Conservation (phyloP, 1,284 basidiomycete species). For the Cryptococcus deneoformans region DNA sequence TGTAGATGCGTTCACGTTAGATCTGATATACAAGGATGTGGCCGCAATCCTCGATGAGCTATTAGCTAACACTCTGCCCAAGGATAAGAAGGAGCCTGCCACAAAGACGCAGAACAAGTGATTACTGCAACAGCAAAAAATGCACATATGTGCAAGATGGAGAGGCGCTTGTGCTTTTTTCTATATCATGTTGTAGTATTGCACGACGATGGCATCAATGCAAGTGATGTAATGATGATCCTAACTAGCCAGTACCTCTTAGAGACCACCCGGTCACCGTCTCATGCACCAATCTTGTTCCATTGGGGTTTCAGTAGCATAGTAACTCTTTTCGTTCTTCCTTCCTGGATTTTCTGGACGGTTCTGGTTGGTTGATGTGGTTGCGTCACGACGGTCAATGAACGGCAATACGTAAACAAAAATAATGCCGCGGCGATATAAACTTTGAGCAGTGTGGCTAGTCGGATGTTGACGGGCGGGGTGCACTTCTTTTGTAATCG, state of each 20-base stretch:
- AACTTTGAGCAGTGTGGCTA: background rate
- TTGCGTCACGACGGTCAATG: no score
- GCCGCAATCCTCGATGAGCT: conserved; percentile 33
- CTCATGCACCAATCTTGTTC: no score
- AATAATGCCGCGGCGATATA: no score
- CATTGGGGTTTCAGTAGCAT: no score
- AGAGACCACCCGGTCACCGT: no score
- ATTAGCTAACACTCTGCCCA: conserved; percentile 22
- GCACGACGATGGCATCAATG: background rate
- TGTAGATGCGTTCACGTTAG: conserved; percentile 24
- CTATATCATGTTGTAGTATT: background rate
- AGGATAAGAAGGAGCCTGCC: conserved; percentile 6
- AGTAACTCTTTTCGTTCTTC: no score
- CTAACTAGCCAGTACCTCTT: no score
- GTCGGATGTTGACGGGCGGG: background rate
- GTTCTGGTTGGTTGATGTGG: no score
- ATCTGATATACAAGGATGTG: conserved; percentile 33
- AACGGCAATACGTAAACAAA: no score
- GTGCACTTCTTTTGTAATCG: background rate
- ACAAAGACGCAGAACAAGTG: conserved; percentile 14
- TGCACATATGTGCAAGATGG: background rate
- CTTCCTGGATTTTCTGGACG: no score
- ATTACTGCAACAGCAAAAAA: background rate
- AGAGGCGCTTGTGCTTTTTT: no score
- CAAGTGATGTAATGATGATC: no score